Evolutionary conservation across 148 eudicot genomes (phyloP).

Genomic region (Silene latifolia): DNA sequence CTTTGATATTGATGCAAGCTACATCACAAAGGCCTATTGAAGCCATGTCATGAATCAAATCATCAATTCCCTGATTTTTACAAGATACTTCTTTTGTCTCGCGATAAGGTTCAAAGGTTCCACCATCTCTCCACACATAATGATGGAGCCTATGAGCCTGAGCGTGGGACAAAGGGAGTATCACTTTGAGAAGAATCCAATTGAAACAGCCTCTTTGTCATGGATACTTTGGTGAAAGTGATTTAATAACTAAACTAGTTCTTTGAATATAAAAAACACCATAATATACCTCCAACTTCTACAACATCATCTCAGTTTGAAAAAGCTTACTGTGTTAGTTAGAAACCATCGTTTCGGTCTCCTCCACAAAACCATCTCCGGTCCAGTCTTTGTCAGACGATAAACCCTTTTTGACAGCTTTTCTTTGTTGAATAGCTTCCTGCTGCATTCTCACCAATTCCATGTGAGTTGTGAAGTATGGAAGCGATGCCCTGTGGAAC

Average conservation of each 20-base stretch:
- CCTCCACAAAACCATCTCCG: slow-evolving; percentile 95
- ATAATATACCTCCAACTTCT: neutral
- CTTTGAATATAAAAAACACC: neutral
- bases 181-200: no score
- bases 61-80: no score
- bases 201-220: neutral
- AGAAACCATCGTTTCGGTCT: slow-evolving; percentile 94
- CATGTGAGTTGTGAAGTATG: slow-evolving; percentile 89
- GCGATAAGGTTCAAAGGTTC: neutral
- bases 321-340: slow-evolving; percentile 42
- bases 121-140: neutral
- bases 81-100: neutral
- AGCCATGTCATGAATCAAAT: no score
- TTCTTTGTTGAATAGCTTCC: slow-evolving; percentile 76
- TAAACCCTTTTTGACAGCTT: slow-evolving; percentile 75
- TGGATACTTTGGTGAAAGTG: neutral
- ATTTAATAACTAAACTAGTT: neutral
- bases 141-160: neutral
- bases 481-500: slow-evolving; percentile 36
- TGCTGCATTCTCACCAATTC: slow-evolving; percentile 81
- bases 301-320: slow-evolving; percentile 1
- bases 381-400: slow-evolving; percentile 98
- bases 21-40: no score
- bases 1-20: no score
- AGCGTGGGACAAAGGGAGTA: neutral